These are phyloP conservation scores for Rosellinia necatrix DNA, from an alignment of 2,329 filamentous ascomycete species.

Conservation along the genomic window DNA sequence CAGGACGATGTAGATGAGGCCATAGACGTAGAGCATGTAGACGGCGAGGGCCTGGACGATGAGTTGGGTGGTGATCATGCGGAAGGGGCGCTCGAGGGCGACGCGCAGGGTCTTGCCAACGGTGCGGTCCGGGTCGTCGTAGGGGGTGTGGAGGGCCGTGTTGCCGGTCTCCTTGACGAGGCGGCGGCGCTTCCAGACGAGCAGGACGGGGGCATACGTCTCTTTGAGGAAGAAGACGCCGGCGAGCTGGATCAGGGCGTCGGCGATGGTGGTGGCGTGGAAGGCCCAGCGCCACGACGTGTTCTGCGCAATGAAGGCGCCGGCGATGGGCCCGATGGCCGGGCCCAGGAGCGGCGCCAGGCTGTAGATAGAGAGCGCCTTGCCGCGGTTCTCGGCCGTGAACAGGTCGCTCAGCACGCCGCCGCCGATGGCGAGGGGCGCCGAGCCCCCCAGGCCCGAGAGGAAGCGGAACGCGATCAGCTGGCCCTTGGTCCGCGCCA, in stretches of 20 bases:
- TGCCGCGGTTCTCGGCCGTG: slow-evolving; percentile 64
- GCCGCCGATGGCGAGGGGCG: slow-evolving; percentile 50
- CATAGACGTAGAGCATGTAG: slow-evolving; percentile 60
- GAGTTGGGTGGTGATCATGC: slow-evolving; percentile 56
- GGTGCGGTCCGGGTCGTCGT: slow-evolving; percentile 51
- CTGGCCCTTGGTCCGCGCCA: slow-evolving; percentile 55
- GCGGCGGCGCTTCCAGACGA: slow-evolving; percentile 60
- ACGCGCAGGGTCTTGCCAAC: slow-evolving; percentile 42
- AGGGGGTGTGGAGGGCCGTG: slow-evolving; percentile 50
- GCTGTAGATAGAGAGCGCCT: slow-evolving; percentile 65
- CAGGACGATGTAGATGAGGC: slow-evolving; percentile 55
- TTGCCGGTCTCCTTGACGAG: slow-evolving; percentile 65
- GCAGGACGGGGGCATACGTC: slow-evolving; percentile 68
- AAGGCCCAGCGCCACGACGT: slow-evolving; percentile 77
- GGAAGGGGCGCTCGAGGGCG: slow-evolving; percentile 53
- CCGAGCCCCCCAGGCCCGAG: slow-evolving; percentile 62
- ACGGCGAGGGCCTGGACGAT: slow-evolving; percentile 57
- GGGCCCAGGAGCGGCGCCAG: slow-evolving; percentile 68
- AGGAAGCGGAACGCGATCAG: slow-evolving; percentile 64
- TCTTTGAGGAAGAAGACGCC: slow-evolving; percentile 66
- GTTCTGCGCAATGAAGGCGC: slow-evolving; percentile 67
- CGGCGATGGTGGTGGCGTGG: slow-evolving; percentile 66
- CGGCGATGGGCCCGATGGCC: slow-evolving; percentile 67
- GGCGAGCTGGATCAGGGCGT: slow-evolving; percentile 62
- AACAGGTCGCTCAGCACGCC: slow-evolving; percentile 50